Conservation (phyloP, 2,329 filamentous ascomycete species). For the Pseudovirgaria hyperparasitica region DNA sequence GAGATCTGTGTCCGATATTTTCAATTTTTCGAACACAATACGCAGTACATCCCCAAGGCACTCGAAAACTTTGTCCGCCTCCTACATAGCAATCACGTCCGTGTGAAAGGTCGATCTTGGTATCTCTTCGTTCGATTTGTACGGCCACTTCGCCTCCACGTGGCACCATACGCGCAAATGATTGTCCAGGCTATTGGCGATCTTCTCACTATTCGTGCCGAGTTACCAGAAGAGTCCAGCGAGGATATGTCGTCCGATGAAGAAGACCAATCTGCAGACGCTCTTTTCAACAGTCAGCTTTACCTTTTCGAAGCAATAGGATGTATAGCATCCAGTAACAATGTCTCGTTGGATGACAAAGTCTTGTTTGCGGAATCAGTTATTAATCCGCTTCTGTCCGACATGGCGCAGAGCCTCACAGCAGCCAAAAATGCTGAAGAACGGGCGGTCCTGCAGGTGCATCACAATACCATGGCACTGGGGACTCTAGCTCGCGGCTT, state of each 20-base stretch:
- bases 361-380: constrained; percentile 77
- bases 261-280: constrained; percentile 78
- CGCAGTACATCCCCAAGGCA: constrained; percentile 68
- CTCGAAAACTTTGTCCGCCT: constrained; percentile 85
- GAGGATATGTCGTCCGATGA: constrained; percentile 93
- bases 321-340: constrained; percentile 71
- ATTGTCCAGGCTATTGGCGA: constrained; percentile 85
- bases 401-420: constrained; percentile 69
- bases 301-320: constrained; percentile 93
- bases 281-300: constrained; percentile 79
- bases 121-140: constrained; percentile 91
- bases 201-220: constrained; percentile 79
- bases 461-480: constrained; percentile 92
- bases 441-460: constrained; percentile 74
- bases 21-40: constrained; percentile 79
- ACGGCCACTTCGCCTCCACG: constrained; percentile 69
- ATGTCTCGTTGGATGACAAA: constrained; percentile 72
- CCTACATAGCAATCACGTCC: constrained; percentile 76
- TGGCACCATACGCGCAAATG: constrained; percentile 81
- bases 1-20: constrained; percentile 94
- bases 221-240: constrained; percentile 63
- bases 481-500: constrained; percentile 88
- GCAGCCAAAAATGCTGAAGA: constrained; percentile 70
- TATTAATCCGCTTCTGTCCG: constrained; percentile 78
- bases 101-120: constrained; percentile 86